Evolutionary conservation across 352 stramenopile genomes (phyloP), one percentile per base, ranked within the genome.

Genomic region (Pythium rishiriense): DNA sequence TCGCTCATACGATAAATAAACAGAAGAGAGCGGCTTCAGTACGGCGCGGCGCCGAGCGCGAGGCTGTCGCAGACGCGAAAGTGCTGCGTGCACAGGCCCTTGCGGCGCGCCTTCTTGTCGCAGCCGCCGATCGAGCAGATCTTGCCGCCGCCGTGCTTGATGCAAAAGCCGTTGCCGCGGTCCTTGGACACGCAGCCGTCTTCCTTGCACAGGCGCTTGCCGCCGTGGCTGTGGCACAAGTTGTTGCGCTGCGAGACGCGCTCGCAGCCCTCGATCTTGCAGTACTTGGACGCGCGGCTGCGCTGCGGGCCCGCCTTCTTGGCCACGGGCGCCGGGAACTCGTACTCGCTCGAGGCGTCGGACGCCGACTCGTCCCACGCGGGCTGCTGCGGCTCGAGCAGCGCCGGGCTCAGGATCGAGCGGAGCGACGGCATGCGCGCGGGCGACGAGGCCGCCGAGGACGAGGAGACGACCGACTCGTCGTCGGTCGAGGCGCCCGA

Each of bases 241-340:
- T 90, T 90, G 77, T 93, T 93, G 51, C 85, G 82, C 69, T 93
- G 85, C 15, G 83, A 92, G 28, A 91, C 85, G 24, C 85, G 85
- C 65, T 90, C 74, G 47, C 85, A 93, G 35, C 76, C 81, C 19
- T 93, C 85, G 15, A 93, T 83, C 74, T 87, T 91, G 75, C 85
- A 93, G 68, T 91, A 93, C 70, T 93, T 93, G 60, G 83, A 93
- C n/a, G 83, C 79, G n/a, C 85, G 79, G 64, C 76, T 90, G 25
- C 84, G 76, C 64, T 86, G 69, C 46, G 69, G 55, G 47, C 35
- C 55, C 24, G 17, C 46, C 9, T 10, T 33, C n/a, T 31, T 63
- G 4, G 21, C n/a, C 2, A 22, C n/a, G 46, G 43, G 22, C 43
- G 41, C 25, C 52, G 59, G 45, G 35, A 17, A 48, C n/a, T 60